Evolutionary conservation across 306 rosid genomes (phyloP), one percentile per base, ranked within the genome.

Genomic region (Hippophae tibetana): DNA sequence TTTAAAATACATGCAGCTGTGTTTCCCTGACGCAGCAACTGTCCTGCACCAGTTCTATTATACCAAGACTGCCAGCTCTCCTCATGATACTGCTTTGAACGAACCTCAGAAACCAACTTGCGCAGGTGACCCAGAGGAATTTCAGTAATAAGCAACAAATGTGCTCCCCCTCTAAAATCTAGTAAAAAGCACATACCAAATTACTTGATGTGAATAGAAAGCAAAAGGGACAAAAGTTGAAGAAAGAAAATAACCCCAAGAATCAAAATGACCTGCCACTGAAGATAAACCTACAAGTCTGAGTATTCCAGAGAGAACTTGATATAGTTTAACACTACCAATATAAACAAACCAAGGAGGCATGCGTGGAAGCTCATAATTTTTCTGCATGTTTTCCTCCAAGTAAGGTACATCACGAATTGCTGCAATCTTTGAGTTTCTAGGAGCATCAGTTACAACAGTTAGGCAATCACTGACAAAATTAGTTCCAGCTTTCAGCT

Each of bases 41-140:
- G 86, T 60, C 98, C 98, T 13, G 92, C 87, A 74, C 89, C 95
- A 66, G 77, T 81, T 74, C 94, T 87, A 61, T 77, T 71, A 65
- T 87, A 90, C 98, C 98, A 90, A 18, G 78, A 59, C 64, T 78
- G 87, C 98, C 98, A 90, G 79, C 82, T 78, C 69, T 79, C 85
- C 57, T 78, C 76, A 59, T 76, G 81, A 82, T 68, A 78, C 69
- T 90, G 89, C 79, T 67, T 87, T 62, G 58, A 47, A 50, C 95
- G 89, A 60, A 87, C 77, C 73, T 90, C 98, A 50, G 83, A 78
- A 53, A 90, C 78, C 79, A 90, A 76, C 71, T 74, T 83, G 59
- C 84, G 96, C 70, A 87, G 73, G 78, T 76, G 67, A 72, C 85
- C 84, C 74, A 90, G 82, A 40, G 87, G 81, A 65, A 80, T 78